These are phyloP conservation scores for Carex cristatella DNA, from an alignment of 176 grass and related monocot species.

Conservation along the genomic window DNA sequence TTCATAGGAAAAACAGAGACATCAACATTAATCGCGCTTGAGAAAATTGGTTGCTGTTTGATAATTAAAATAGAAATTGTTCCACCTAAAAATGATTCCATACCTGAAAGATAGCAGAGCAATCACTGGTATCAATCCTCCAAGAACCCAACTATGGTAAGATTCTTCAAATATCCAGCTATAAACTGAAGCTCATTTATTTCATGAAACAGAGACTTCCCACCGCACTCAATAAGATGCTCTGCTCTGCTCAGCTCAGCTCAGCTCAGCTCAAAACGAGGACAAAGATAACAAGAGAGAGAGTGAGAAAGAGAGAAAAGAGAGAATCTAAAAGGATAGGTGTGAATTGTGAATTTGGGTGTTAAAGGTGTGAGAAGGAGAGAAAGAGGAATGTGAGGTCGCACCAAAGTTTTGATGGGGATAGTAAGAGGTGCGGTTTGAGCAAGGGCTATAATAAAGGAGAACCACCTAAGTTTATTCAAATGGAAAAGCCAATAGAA, in stretches of 20 bases:
- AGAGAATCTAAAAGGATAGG: not conserved
- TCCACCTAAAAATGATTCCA: not conserved
- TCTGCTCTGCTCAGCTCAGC: not conserved
- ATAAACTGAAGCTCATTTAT: not conserved
- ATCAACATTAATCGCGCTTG: not conserved
- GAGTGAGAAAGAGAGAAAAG: not conserved
- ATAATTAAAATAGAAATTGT: not conserved
- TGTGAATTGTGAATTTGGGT: conserved; percentile 8
- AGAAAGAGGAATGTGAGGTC: not conserved
- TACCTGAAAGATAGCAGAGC: conserved; percentile 19
- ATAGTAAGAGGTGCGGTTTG: conserved; percentile 15
- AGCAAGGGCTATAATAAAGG: not conserved
- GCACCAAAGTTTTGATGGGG: conserved; percentile 12
- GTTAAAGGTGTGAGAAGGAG: not conserved
- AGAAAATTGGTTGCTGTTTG: not conserved
- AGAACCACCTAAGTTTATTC: not conserved
- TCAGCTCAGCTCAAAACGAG: not conserved
- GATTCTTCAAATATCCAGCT: not conserved
- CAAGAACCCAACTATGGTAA: not conserved
- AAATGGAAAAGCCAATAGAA: not conserved
- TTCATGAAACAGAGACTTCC: conserved; percentile 18
- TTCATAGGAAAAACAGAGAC: not conserved
- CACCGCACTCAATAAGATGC: not conserved
- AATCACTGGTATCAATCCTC: not conserved
- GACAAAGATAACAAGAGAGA: conserved; percentile 16